Percentiles rank a stretch among this genome's conserved stretches.
These are phyloP conservation scores for Jimgerdemannia lactiflua DNA, from an alignment of 192 early-diverging fungal species.

Conservation along the genomic window DNA sequence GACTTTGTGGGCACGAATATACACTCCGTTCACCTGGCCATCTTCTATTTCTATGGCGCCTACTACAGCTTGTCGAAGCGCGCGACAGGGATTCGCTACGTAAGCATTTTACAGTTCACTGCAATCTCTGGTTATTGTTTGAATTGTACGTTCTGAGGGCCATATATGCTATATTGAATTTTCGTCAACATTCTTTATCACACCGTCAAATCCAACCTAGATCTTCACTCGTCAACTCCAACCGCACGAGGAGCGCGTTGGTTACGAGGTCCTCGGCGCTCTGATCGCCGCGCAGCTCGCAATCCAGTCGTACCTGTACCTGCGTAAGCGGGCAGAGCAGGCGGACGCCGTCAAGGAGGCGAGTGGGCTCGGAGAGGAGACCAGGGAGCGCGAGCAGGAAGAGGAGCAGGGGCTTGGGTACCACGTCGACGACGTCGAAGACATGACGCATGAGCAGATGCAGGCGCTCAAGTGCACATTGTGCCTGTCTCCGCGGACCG, in stretches of 20 bases:
- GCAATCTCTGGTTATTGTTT: not conserved
- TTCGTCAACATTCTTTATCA: not conserved
- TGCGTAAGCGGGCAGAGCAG: constrained; percentile 24
- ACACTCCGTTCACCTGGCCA: constrained; percentile 68
- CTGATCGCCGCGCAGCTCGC: constrained; percentile 73
- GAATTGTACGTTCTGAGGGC: not conserved
- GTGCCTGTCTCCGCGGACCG: constrained; percentile 73
- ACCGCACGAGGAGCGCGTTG: constrained; percentile 65
- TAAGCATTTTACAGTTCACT: constrained; percentile 19
- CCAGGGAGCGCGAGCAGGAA: constrained; percentile 14
- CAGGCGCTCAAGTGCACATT: constrained; percentile 76
- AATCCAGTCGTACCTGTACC: constrained; percentile 52
- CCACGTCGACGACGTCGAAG: constrained; percentile 19
- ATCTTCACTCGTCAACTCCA: constrained; percentile 75
- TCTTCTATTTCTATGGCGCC: constrained; percentile 87
- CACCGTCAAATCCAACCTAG: constrained; percentile 70
- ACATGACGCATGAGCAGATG: constrained; percentile 30
- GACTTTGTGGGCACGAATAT: constrained; percentile 44
- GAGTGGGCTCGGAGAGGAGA: constrained; percentile 16
- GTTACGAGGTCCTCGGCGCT: constrained; percentile 86
- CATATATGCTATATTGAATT: not conserved
- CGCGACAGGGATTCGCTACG: constrained; percentile 76
- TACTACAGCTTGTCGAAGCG: constrained; percentile 85
- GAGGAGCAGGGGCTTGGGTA: constrained; percentile 25
- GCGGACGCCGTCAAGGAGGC: constrained; percentile 12